Conservation (phyloP, 257 asterid genomes). For the Osmanthus fragrans region DNA sequence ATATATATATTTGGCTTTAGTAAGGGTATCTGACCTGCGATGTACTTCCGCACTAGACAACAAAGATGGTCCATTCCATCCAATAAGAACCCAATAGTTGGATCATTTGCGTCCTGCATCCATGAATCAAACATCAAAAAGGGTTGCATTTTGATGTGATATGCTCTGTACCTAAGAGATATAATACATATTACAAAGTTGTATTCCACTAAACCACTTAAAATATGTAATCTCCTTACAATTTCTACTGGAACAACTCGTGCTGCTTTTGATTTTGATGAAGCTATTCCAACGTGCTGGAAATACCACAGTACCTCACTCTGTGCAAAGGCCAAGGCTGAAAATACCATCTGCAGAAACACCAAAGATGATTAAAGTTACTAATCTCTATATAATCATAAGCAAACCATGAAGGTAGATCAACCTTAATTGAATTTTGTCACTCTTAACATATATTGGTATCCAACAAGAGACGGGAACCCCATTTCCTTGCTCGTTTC, state of each 20-base stretch:
- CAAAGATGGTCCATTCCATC: slow-evolving; percentile 98
- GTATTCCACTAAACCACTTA: slow-evolving; percentile 2
- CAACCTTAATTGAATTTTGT: not conserved
- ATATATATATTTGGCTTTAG: not conserved
- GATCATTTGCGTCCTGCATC: slow-evolving; percentile 94
- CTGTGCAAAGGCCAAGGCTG: slow-evolving; percentile 94
- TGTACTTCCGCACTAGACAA: slow-evolving; percentile 95
- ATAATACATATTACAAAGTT: slow-evolving; percentile 21
- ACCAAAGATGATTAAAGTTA: slow-evolving; percentile 28
- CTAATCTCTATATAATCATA: slow-evolving; percentile 12
- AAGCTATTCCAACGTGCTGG: slow-evolving; percentile 88
- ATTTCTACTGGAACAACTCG: slow-evolving; percentile 77
- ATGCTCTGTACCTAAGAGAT: not conserved
- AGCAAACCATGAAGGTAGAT: slow-evolving; percentile 7
- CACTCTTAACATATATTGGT: slow-evolving; percentile 8
- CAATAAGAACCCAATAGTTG: slow-evolving; percentile 90
- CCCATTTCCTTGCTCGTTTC: not conserved
- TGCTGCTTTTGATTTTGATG: slow-evolving; percentile 74
- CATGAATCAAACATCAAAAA: slow-evolving; percentile 19
- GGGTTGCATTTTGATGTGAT: slow-evolving; percentile 2
- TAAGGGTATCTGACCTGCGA: slow-evolving; percentile 73
- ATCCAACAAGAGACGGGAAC: not conserved
- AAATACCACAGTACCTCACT: slow-evolving; percentile 97
- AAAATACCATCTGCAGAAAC: slow-evolving; percentile 90
- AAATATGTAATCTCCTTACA: slow-evolving; percentile 52